Evolutionary conservation across 2,329 filamentous ascomycete genomes (phyloP).

Genomic region (Penicillium sp.): DNA sequence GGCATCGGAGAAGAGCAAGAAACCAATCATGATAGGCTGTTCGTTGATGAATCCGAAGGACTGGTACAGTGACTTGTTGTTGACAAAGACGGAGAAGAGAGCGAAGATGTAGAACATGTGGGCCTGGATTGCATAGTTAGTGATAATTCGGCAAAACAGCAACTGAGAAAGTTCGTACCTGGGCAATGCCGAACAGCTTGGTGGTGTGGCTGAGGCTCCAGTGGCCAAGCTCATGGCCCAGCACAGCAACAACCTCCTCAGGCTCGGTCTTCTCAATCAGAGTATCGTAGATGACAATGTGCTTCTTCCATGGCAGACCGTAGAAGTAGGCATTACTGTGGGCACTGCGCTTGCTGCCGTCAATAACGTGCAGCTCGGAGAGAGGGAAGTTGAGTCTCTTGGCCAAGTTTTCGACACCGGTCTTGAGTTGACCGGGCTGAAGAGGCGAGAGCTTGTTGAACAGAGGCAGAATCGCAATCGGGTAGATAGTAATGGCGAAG

Average conservation of each 20-base stretch:
- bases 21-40: constrained; percentile 91
- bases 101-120: constrained; percentile 97
- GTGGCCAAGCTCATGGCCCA: constrained; percentile 94
- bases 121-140: constrained; percentile 51
- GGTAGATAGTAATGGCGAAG: constrained; percentile 94
- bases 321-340: constrained; percentile 96
- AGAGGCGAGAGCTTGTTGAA: constrained; percentile 98
- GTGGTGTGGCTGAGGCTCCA: constrained; percentile 97
- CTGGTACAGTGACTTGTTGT: constrained; percentile 86
- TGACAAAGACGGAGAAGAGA: constrained; percentile 95
- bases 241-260: constrained; percentile 88
- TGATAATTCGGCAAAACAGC: background rate
- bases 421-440: constrained; percentile 81
- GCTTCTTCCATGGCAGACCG: constrained; percentile 98
- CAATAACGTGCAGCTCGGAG: constrained; percentile 89
- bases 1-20: constrained; percentile 97
- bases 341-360: constrained; percentile 81
- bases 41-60: constrained; percentile 84
- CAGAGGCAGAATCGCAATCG: constrained; percentile 85
- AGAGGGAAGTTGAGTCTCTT: constrained; percentile 85
- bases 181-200: constrained; percentile 79
- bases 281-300: constrained; percentile 99
- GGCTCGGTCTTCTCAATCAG: constrained; percentile 91
- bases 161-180: constrained; percentile 53
- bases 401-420: constrained; percentile 79